Conservation (phyloP, 768 basidiomycete species). For the Clitopilus passeckerianus region DNA sequence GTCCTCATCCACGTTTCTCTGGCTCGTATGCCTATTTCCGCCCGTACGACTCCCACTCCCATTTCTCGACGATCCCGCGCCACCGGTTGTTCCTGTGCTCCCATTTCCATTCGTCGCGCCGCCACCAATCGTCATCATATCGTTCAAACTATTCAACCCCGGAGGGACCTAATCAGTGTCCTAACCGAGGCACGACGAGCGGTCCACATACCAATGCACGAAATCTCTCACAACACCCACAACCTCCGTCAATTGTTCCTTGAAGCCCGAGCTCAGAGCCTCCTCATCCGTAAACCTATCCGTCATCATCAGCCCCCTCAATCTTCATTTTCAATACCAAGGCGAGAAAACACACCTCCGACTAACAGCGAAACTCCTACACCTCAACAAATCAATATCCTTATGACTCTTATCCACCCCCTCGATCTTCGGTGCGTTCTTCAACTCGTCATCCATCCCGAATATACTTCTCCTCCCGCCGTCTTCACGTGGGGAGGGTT, state of each 20-base stretch:
- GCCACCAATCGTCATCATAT: not conserved
- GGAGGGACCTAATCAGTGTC: not conserved
- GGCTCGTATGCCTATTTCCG: too few species aligned
- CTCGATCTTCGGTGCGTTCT: slow-evolving; percentile 72
- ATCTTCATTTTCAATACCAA: slow-evolving; percentile 17
- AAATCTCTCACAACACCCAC: slow-evolving; percentile 63
- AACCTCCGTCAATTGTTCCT: slow-evolving; percentile 51
- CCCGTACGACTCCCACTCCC: too few species aligned
- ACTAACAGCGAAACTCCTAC: slow-evolving; percentile 69
- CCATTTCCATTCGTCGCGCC: not conserved
- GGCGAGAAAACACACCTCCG: slow-evolving; percentile 39
- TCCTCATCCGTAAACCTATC: slow-evolving; percentile 70
- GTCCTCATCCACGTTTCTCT: too few species aligned
- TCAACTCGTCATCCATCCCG: slow-evolving; percentile 83
- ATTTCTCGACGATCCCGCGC: too few species aligned
- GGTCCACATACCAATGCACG: slow-evolving; percentile 63
- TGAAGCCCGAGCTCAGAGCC: slow-evolving; percentile 64
- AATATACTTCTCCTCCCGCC: slow-evolving; percentile 75
- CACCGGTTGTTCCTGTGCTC: too few species aligned
- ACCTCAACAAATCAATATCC: slow-evolving; percentile 90
- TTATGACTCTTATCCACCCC: slow-evolving; percentile 82
- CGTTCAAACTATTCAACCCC: not conserved
- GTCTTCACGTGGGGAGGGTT: slow-evolving; percentile 54
- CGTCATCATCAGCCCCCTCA: not conserved
- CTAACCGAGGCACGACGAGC: not conserved